Evolutionary conservation across 306 rosid species (phyloP).

Genomic region (Cicer judaicum): DNA sequence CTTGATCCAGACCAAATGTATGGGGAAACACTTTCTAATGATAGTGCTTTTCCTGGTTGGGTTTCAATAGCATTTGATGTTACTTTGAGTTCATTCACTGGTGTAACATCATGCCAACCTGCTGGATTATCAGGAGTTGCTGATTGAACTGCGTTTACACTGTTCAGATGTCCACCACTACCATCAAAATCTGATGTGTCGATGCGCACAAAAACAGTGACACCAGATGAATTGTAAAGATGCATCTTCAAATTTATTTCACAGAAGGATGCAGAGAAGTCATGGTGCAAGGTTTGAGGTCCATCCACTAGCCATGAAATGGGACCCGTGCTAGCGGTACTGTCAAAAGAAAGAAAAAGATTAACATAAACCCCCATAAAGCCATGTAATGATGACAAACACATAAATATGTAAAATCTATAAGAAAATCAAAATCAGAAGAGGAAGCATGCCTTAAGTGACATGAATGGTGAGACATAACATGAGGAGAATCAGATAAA

Average conservation of each 20-base stretch:
- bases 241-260: conserved; percentile 80
- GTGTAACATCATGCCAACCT: conserved; percentile 85
- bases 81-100: conserved; percentile 63
- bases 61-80: conserved; percentile 57
- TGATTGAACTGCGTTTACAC: conserved; percentile 47
- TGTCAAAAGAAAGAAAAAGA: conserved; percentile 42
- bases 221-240: conserved; percentile 69
- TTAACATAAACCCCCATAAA: conserved; percentile 16
- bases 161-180: conserved; percentile 42
- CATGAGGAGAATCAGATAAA: conserved; percentile 56
- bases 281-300: conserved; percentile 72
- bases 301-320: conserved; percentile 89
- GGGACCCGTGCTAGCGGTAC: conserved; percentile 76
- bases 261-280: conserved; percentile 73
- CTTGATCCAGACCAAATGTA: conserved; percentile 91
- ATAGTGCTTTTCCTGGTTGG: conserved; percentile 50
- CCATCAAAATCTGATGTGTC: conserved; percentile 57
- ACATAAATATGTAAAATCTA: conserved; percentile 25
- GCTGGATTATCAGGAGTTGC: conserved; percentile 57
- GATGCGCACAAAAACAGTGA: conserved; percentile 61
- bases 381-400: conserved; percentile 2
- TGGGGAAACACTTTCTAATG: conserved; percentile 64
- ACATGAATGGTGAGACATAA: conserved; percentile 82
- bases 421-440: conserved; percentile 34
- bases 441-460: conserved; percentile 76